Evolutionary conservation across 129 eudicot genomes (phyloP).

Genomic region (Pulicaria dysenterica): DNA sequence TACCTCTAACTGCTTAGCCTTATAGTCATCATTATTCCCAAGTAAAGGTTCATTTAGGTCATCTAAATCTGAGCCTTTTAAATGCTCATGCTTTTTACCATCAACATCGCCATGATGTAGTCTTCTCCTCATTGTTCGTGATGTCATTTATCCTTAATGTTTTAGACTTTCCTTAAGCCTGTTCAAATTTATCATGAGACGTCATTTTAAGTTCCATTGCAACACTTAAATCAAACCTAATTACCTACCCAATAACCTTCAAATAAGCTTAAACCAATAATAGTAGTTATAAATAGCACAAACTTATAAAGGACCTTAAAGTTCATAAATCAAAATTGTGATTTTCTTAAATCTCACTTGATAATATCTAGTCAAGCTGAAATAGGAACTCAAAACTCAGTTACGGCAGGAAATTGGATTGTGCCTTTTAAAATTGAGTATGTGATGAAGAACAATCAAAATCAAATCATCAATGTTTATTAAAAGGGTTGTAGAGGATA

Average conservation of each 20-base stretch:
- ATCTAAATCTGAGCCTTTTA: constrained; percentile 44
- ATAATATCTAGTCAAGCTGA: background rate
- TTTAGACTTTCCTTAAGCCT: constrained; percentile 15
- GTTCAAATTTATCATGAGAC: constrained; percentile 23
- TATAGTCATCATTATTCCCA: constrained; percentile 40
- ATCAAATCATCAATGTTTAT: background rate
- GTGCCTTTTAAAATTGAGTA: background rate
- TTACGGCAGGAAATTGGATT: background rate
- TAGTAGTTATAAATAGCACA: background rate
- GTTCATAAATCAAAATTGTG: background rate
- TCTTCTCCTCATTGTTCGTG: constrained; percentile 75
- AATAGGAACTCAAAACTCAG: background rate
- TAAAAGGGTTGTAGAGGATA: background rate
- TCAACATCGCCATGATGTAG: constrained; percentile 87
- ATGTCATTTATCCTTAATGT: constrained; percentile 47
- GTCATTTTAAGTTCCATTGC: background rate
- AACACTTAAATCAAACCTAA: constrained; percentile 5
- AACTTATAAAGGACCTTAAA: background rate
- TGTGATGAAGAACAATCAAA: background rate
- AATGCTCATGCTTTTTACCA: constrained; percentile 63
- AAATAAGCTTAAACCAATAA: constrained; percentile 5
- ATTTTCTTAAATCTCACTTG: background rate
- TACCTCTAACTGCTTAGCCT: constrained; percentile 49
- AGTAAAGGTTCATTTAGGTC: constrained; percentile 79
- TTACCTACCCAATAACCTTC: constrained; percentile 18